Conservation (phyloP, 2,329 filamentous ascomycete species). For the Phialophora tarda region DNA sequence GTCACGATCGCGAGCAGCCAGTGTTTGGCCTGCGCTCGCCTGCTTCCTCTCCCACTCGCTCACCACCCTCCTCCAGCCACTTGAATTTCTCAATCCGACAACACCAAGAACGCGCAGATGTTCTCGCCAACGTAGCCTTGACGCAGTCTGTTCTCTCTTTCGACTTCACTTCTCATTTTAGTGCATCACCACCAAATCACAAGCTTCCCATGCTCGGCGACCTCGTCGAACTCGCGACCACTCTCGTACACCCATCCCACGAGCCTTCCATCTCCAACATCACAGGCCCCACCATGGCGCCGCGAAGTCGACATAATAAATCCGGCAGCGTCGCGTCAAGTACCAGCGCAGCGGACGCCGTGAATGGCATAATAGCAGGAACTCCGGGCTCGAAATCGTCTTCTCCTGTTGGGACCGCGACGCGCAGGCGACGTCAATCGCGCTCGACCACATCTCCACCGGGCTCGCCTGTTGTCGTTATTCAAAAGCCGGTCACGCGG, state of each 20-base stretch:
- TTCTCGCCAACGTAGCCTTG: conserved; percentile 4
- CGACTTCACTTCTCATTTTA: background rate
- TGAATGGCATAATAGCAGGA: conserved; percentile 17
- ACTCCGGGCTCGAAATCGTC: conserved; percentile 17
- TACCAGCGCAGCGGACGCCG: conserved; percentile 18
- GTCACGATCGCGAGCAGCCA: conserved; percentile 32
- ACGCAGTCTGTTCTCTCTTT: background rate
- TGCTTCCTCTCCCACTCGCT: background rate
- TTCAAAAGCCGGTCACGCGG: conserved; percentile 11
- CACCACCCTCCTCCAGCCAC: conserved; percentile 19
- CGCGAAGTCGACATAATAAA: conserved; percentile 31
- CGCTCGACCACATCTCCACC: conserved; percentile 21
- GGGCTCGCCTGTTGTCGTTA: conserved; percentile 24
- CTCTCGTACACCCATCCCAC: conserved; percentile 30
- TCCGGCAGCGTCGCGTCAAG: conserved; percentile 30
- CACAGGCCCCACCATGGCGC: conserved; percentile 23
- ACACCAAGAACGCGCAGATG: background rate
- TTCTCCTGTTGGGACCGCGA: conserved; percentile 12
- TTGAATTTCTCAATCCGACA: conserved; percentile 14
- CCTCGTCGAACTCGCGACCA: conserved; percentile 34
- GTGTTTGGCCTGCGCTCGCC: conserved; percentile 7
- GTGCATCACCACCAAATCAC: background rate
- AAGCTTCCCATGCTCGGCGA: conserved; percentile 33
- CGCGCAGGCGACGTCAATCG: conserved; percentile 27
- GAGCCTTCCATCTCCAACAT: conserved; percentile 21